Conservation (phyloP, 352 stramenopile species). For the Globisporangium splendens region DNA sequence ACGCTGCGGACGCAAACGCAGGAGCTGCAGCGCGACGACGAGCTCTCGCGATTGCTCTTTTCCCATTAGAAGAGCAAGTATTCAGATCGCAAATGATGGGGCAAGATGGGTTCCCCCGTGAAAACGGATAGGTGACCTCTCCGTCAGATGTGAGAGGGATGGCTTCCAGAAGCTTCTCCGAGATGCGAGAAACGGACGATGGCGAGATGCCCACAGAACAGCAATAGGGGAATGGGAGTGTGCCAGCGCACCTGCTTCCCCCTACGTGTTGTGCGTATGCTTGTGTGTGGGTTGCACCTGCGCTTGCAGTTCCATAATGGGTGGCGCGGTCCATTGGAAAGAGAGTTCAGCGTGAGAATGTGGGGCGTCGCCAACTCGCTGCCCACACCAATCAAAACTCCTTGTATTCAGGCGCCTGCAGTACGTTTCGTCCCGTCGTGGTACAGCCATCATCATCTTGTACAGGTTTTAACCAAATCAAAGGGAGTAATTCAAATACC, state of each 20-base stretch:
- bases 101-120: neutral
- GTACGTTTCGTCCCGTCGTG: conserved; percentile 7
- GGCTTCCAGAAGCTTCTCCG: conserved; percentile 19
- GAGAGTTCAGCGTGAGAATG: neutral
- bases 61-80: neutral
- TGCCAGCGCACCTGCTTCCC: neutral
- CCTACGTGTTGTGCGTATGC: too few species aligned
- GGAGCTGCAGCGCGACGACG: conserved; percentile 19
- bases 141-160: neutral
- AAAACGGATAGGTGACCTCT: neutral
- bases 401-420: conserved; percentile 14
- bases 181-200: conserved; percentile 1
- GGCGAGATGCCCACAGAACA: neutral
- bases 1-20: conserved; percentile 22
- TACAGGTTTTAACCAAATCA: neutral
- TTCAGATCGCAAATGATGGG: conserved; percentile 2
- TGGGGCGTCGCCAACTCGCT: conserved; percentile 3
- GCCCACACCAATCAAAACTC: conserved; percentile 16
- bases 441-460: neutral
- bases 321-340: neutral
- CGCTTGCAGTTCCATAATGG: neutral
- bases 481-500: neutral
- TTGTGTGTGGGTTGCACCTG: neutral
- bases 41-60: conserved; percentile 19
- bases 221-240: too few species aligned